Base-by-base conservation (phyloP, 2,329 filamentous ascomycete genomes). In the Penicillium sclerotiorum region DNA sequence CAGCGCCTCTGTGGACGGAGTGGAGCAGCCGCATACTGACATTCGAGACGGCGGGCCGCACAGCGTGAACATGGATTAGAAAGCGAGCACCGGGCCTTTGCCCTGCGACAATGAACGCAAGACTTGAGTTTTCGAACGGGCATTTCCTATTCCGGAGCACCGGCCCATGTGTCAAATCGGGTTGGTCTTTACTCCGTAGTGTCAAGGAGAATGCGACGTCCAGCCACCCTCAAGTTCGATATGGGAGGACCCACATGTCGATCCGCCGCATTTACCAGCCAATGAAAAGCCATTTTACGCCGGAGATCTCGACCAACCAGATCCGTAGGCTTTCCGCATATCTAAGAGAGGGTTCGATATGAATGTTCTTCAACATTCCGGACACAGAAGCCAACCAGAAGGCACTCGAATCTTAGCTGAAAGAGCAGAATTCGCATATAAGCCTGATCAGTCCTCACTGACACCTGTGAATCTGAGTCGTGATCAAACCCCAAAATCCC, bases 121-220 rank as follows among this genome's bases (percentile, higher is more conserved):
- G 43, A 36, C 25, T 38, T 45, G 8, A 17, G 9, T 25, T 33
- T 20, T 38, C 43, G 43, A 33, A 45, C 33, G n/a, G 33, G 32
- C 43, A 45, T 45, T n/a, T 22, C 15, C 25, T 15, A 3, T 15
- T 15, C 3, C 21, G 20, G 11, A 13, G 12, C n/a, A n/a, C 21
- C 36, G 12, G 36, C 13, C 13, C 36, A 39, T 39, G n/a, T 22
- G 17, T n/a, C 12, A 21, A 15, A 23, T 25, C 36, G 4, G 5
- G 28, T 4, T 32, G 28, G 15, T 11, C 12, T 5, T 6, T 5
- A 32, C 28, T 13, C 28, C 11, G 15, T 11, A 11, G 11, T 32
- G 28, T n/a, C n/a, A n/a, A 28, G 28, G 4, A 32, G 11, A 13
- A 13, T 11, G 28, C 15, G 15, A 12, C 11, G 12, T 12, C 11